phyloP scores from a whole-genome alignment of 176 grass and related monocot species.

The Paspalum notatum region DNA sequence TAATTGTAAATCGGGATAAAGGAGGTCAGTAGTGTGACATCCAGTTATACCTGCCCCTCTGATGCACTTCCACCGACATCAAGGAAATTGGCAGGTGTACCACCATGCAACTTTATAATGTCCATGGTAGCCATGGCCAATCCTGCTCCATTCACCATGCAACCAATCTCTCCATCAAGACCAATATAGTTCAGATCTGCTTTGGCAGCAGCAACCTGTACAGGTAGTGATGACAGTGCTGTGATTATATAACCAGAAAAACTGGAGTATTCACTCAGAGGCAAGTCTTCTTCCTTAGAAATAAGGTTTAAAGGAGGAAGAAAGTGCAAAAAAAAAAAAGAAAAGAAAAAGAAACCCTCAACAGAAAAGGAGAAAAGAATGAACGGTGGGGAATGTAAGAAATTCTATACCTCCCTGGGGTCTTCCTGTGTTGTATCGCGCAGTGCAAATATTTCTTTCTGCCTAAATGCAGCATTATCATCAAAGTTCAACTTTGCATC shows the following conservation, averaged over 20 bases:
- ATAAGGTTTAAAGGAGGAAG: background rate
- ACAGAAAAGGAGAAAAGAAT: conserved; percentile 13
- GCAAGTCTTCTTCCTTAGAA: background rate
- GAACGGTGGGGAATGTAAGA: conserved; percentile 3
- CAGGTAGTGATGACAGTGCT: conserved; percentile 16
- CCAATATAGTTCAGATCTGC: conserved; percentile 99
- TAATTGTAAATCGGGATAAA: conserved; percentile 6
- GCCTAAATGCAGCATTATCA: conserved; percentile 94
- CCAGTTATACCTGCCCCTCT: conserved; percentile 77
- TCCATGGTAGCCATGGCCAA: conserved; percentile 99
- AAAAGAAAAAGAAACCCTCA: conserved; percentile 13
- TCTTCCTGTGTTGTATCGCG: conserved; percentile 98
- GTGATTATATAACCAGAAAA: conserved; percentile 17
- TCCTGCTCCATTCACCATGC: conserved; percentile 99
- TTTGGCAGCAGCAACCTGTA: conserved; percentile 89
- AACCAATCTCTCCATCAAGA: conserved; percentile 98
- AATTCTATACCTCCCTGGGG: conserved; percentile 73
- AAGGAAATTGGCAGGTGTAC: conserved; percentile 99
- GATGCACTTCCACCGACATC: conserved; percentile 99
- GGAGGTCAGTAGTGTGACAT: background rate
- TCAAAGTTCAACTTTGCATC: conserved; percentile 99
- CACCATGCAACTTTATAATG: conserved; percentile 98
- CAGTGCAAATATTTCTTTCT: conserved; percentile 90
- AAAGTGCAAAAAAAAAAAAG: background rate
- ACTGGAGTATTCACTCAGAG: background rate